Percentiles rank a stretch among this genome's conserved stretches.
These are phyloP conservation scores for Suhomyces panamericanus DNA, from an alignment of 1,139 yeast species.

Conservation along the genomic window DNA sequence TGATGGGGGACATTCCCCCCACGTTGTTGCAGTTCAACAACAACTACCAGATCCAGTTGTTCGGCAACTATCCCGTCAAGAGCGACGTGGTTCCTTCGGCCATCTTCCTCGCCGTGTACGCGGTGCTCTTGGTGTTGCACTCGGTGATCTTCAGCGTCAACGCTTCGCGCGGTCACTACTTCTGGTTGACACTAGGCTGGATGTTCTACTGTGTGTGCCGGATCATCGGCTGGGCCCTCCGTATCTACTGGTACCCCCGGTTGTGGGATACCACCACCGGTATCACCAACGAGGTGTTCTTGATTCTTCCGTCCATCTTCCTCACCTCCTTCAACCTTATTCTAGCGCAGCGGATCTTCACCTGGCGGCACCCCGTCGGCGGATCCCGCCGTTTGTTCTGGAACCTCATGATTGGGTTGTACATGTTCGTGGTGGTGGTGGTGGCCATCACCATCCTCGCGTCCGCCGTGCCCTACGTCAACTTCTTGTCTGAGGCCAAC, in stretches of 20 bases:
- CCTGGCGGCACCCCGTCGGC: slow-evolving; percentile 52
- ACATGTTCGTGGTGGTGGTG: slow-evolving; percentile 31
- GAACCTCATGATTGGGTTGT: slow-evolving; percentile 34
- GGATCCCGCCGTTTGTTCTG: slow-evolving; percentile 42
- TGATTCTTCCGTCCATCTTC: slow-evolving; percentile 35
- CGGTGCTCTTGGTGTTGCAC: slow-evolving; percentile 28
- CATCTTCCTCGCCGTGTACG: slow-evolving; percentile 34
- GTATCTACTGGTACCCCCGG: slow-evolving; percentile 34
- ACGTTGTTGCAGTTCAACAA: slow-evolving; percentile 22
- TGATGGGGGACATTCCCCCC: slow-evolving; percentile 29
- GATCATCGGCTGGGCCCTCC: slow-evolving; percentile 32
- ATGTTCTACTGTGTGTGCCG: slow-evolving; percentile 30
- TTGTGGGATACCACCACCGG: slow-evolving; percentile 30
- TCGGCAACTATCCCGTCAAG: slow-evolving; percentile 37
- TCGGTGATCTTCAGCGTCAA: slow-evolving; percentile 30
- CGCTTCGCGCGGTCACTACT: slow-evolving; percentile 37
- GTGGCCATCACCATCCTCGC: slow-evolving; percentile 36
- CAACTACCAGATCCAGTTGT: slow-evolving; percentile 29
- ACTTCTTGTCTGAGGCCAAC: slow-evolving; percentile 26
- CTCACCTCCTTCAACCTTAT: slow-evolving; percentile 41
- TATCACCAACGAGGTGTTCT: slow-evolving; percentile 34
- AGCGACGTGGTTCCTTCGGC: slow-evolving; percentile 34
- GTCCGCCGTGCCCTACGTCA: slow-evolving; percentile 36
- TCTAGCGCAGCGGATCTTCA: slow-evolving; percentile 44
- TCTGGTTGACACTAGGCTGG: slow-evolving; percentile 37